Evolutionary conservation across 2,329 filamentous ascomycete species (phyloP), one percentile per base, ranked within the genome.

Genomic region (Exophiala alcalophila): DNA sequence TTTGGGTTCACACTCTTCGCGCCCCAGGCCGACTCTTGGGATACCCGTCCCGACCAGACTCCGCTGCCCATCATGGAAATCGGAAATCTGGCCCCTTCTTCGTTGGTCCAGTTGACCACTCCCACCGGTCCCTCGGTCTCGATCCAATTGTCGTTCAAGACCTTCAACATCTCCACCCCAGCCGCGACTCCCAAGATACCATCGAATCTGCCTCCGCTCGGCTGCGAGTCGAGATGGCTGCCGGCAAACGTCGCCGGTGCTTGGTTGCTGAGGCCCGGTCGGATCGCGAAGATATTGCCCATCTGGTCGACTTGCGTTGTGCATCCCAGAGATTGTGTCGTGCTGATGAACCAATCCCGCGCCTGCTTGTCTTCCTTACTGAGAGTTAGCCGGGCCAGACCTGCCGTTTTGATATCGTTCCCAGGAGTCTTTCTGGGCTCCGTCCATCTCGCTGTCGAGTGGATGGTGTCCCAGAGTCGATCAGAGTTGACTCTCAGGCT

Each of bases 1-100:
- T 20, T 63, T 1, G 64, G 61, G 16, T 67, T 69, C 4, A 88
- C 77, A 60, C 85, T 82, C 30, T 70, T 71, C 2, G 83, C 67
- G 23, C 65, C 69, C 61, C 80, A 80, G 7, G 81, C 84, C 36
- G 66, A 68, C 9, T 81, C 71, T 3, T 85, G 64, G 0, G 80
- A 65, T 8, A 86, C 81, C 0, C 69, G 68, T 9, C 73, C 83
- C 0, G 84, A 78, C 85, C 86, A 91, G 11, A 90, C 86, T 1
- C 83, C 85, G 0, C 83, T 88, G 0, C 81, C 72, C 25, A 84
- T 68, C 82, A 87, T 89, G 14, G 78, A 84, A 30, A 81, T 79
- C 0, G 85, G 84, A 53, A 90, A 91, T 0, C 85, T 76, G 1
- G 85, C 86, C 3, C 86, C 86, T 66, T 92, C 87, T 65, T 92